These are phyloP conservation scores for Arthroderma sp. DNA, from an alignment of 2,329 filamentous ascomycete genomes.

Conservation along the genomic window DNA sequence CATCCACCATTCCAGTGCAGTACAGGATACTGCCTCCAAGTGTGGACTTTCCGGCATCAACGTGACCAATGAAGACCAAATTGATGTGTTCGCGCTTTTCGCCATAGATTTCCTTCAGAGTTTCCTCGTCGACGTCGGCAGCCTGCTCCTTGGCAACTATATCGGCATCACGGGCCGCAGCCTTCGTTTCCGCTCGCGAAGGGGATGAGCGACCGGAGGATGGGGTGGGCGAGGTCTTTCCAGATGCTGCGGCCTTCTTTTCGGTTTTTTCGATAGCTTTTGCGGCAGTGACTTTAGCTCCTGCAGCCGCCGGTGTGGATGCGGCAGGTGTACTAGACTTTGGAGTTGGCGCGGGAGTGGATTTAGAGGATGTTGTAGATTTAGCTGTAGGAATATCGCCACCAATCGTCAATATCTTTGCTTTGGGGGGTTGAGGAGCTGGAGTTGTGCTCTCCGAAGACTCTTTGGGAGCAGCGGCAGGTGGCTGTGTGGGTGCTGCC, in stretches of 20 bases:
- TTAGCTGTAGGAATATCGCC: conserved; percentile 51
- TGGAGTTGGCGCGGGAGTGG: conserved; percentile 32
- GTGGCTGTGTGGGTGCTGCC: conserved; percentile 7
- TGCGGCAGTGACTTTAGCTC: conserved; percentile 68
- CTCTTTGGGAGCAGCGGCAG: conserved; percentile 19
- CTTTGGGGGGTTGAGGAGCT: conserved; percentile 35
- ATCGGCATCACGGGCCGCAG: conserved; percentile 57
- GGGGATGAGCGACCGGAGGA: conserved; percentile 78
- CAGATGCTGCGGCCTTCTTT: conserved; percentile 49
- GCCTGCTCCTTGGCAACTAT: conserved; percentile 72
- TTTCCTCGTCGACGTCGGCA: conserved; percentile 67
- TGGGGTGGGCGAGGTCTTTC: conserved; percentile 66
- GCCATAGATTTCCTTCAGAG: conserved; percentile 84
- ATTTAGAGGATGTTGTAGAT: conserved; percentile 56
- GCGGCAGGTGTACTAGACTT: conserved; percentile 39
- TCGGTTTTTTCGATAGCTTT: conserved; percentile 91
- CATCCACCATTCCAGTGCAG: conserved; percentile 96
- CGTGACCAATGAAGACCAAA: conserved; percentile 95
- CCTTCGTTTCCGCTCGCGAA: conserved; percentile 41
- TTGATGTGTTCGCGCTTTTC: conserved; percentile 71
- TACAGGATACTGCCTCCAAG: conserved; percentile 88
- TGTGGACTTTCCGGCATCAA: conserved; percentile 96
- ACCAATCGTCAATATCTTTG: conserved; percentile 49
- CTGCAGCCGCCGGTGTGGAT: conserved; percentile 37
- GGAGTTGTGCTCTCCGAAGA: conserved; percentile 26